phyloP scores from a whole-genome alignment of 106 monocot genomes.

The Chionographis japonica region DNA sequence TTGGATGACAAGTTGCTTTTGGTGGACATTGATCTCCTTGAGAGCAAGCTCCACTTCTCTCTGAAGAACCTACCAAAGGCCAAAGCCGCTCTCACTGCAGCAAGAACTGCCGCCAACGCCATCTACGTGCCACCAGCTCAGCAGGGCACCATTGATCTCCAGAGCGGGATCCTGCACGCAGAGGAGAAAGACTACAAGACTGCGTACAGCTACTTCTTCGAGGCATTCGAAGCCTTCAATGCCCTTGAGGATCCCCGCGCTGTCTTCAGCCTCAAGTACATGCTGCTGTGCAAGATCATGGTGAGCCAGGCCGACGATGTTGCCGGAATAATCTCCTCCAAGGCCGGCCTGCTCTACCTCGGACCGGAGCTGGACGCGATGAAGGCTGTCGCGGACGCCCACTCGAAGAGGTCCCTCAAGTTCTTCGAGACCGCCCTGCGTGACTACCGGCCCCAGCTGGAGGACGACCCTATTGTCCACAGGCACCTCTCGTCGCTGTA shows the following conservation, averaged over 20 bases:
- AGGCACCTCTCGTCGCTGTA: constrained; percentile 88
- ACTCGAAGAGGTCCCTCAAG: constrained; percentile 76
- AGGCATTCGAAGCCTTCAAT: constrained; percentile 96
- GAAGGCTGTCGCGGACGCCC: constrained; percentile 93
- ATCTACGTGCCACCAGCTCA: constrained; percentile 93
- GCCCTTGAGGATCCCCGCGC: constrained; percentile 77
- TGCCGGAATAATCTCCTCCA: constrained; percentile 89
- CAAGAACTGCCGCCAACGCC: constrained; percentile 92
- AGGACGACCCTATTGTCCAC: constrained; percentile 93
- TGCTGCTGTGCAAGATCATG: constrained; percentile 99
- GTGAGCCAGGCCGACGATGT: constrained; percentile 92
- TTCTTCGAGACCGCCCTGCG: constrained; percentile 73
- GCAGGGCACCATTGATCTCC: constrained; percentile 88
- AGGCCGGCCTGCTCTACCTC: constrained; percentile 77
- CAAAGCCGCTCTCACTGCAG: constrained; percentile 87
- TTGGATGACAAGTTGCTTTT: constrained; percentile 88
- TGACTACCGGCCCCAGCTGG: constrained; percentile 77
- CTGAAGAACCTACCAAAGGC: constrained; percentile 90
- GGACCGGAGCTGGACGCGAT: constrained; percentile 93
- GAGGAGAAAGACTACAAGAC: constrained; percentile 98
- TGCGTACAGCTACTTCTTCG: constrained; percentile 95
- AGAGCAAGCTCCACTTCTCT: constrained; percentile 95
- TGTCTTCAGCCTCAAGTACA: constrained; percentile 89
- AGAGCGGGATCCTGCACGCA: constrained; percentile 92
- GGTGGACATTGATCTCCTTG: constrained; percentile 86